Conservation (phyloP, 306 rosid genomes). For the Oemleria cerasiformis region DNA sequence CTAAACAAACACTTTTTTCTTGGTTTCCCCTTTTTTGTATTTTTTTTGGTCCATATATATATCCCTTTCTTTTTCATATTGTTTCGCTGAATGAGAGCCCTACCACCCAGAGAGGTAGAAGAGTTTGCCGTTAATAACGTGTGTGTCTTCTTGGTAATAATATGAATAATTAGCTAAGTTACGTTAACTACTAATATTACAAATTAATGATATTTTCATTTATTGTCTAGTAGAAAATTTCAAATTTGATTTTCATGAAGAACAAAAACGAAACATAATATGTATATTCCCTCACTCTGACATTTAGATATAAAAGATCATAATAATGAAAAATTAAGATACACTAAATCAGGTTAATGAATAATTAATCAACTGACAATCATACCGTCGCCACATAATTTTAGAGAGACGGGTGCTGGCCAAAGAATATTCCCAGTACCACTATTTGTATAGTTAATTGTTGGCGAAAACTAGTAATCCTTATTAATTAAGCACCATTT, state of each 20-base stretch:
- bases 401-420: slow-evolving; percentile 13
- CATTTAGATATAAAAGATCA: too few relatives aligned
- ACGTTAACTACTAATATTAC: too few relatives aligned
- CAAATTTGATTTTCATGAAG: too few relatives aligned
- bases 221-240: too few relatives aligned
- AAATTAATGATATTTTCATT: too few relatives aligned
- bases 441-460: background rate
- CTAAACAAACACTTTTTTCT: background rate
- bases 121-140: background rate
- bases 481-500: background rate
- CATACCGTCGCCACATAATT: slow-evolving; percentile 3
- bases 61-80: background rate
- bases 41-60: too few relatives aligned
- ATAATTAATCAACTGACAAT: background rate
- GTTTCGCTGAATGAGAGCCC: background rate
- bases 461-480: background rate
- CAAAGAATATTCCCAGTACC: background rate
- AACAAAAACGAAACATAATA: too few relatives aligned
- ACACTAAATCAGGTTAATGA: background rate
- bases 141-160: background rate
- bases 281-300: too few relatives aligned
- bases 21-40: background rate
- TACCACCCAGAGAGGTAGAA: background rate
- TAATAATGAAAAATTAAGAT: background rate
- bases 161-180: background rate